Evolutionary conservation across 345 rosid species (phyloP), one percentile per base, ranked within the genome.

Genomic region (Eutrema japonicum): DNA sequence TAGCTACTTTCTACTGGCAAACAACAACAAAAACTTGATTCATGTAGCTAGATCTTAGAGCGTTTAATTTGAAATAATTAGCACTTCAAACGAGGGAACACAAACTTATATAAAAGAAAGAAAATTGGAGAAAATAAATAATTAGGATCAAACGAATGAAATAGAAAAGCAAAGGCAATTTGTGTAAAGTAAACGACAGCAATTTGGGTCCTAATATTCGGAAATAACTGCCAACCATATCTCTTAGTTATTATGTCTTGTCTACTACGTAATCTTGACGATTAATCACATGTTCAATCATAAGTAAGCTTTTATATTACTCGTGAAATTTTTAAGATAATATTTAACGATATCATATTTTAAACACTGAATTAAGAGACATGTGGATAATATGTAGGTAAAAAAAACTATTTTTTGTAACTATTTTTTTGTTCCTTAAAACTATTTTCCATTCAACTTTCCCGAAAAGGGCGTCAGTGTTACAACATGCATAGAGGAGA

Each of bases 191-290:
- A 54, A 35, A 67, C 42, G 18, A 42, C 53, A 30, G 7, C 32
- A 41, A 7, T 14, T 14, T 41, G 72, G 64, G 22, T 45, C 63
- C 64, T 55, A 42, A 68, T 45, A 16, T 14, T 68, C 43, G 32
- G 22, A 42, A 54, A 42, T 68, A 54, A 55, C 43, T 68, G 42
- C 35, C 27, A 36, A 56, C 73, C 37, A 68, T 55, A 56, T 42
- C 62, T 55, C 43, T 68, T 68, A 68, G 72, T 68, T 54, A 54
- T 18, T 55, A 55, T 55, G 72, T 54, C 72, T 42, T 68, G 42
- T 55, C 64, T 55, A 43, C 4, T 11, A 52, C 30, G 51, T 57
- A 57, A 57, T 9, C 43, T 36, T 57, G 43, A 1, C 7, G 30
- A 57, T 4, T 53, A 53, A 42, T 10, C 62, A 14, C 62, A 53